phyloP scores from a whole-genome alignment of 305 asterid species.

The Rubia balearica region DNA sequence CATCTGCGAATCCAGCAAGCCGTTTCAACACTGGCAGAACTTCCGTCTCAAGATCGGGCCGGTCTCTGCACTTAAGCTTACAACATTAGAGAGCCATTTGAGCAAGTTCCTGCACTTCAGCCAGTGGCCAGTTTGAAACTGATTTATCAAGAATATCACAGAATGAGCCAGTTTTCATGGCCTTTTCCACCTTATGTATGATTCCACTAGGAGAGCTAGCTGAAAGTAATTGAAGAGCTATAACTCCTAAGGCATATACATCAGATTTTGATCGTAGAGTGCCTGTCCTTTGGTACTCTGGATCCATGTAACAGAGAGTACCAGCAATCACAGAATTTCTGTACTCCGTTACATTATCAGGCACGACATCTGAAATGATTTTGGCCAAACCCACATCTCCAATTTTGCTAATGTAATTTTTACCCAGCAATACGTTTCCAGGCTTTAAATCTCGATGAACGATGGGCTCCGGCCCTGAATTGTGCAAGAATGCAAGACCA shows the following conservation, averaged over 20 bases:
- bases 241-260: slow-evolving; percentile 74
- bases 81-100: slow-evolving; percentile 59
- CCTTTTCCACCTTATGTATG: slow-evolving; percentile 58
- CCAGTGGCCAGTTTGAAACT: slow-evolving; percentile 62
- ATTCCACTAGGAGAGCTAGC: slow-evolving; percentile 57
- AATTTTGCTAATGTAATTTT: slow-evolving; percentile 55
- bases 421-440: slow-evolving; percentile 73
- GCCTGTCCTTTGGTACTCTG: slow-evolving; percentile 87
- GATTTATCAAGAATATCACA: slow-evolving; percentile 57
- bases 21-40: slow-evolving; percentile 61
- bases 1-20: slow-evolving; percentile 59
- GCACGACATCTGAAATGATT: slow-evolving; percentile 48
- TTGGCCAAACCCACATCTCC: slow-evolving; percentile 92
- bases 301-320: slow-evolving; percentile 79
- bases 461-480: slow-evolving; percentile 69
- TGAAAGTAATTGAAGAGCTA: slow-evolving; percentile 65
- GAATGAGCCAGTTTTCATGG: slow-evolving; percentile 37
- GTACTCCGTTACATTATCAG: slow-evolving; percentile 71
- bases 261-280: slow-evolving; percentile 87
- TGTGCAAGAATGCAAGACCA: slow-evolving; percentile 83
- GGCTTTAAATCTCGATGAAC: slow-evolving; percentile 90
- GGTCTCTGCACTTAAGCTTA: slow-evolving; percentile 71
- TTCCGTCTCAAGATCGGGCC: slow-evolving; percentile 82
- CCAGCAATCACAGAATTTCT: slow-evolving; percentile 73
- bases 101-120: slow-evolving; percentile 64